Percentiles rank a stretch among this genome's conserved stretches.
Conservation (phyloP, 257 asterid species). For the Phtheirospermum japonicum region DNA sequence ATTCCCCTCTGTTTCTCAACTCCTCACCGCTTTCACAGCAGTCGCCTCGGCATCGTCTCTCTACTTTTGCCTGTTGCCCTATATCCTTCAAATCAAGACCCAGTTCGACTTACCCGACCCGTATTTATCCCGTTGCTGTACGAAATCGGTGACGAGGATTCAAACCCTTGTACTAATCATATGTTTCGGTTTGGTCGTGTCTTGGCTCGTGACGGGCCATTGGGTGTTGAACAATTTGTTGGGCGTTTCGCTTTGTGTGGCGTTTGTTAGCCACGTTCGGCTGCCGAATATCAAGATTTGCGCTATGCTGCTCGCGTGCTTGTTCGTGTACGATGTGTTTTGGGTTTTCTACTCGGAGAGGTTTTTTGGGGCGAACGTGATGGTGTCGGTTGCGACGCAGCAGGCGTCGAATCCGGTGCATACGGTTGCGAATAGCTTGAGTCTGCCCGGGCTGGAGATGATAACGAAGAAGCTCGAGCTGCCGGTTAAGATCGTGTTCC, state of each 20-base stretch:
- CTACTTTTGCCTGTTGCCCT: constrained; percentile 80
- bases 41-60: constrained; percentile 87
- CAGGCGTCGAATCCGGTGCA: constrained; percentile 91
- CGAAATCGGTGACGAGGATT: constrained; percentile 68
- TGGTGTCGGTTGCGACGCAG: constrained; percentile 96
- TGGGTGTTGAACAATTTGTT: constrained; percentile 88
- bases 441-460: constrained; percentile 87
- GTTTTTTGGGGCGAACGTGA: constrained; percentile 90
- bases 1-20: constrained; percentile 88
- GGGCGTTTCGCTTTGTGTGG: constrained; percentile 94
- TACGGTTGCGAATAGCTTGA: constrained; percentile 82
- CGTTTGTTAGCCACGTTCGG: constrained; percentile 97
- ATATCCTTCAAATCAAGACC: constrained; percentile 52
- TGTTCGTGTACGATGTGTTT: constrained; percentile 85
- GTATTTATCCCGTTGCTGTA: constrained; percentile 75
- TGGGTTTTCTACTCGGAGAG: constrained; percentile 98
- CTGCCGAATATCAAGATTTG: constrained; percentile 95
- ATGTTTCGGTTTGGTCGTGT: constrained; percentile 50
- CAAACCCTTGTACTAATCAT: constrained; percentile 53
- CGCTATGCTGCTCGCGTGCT: constrained; percentile 77
- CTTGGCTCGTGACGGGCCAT: constrained; percentile 90
- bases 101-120: constrained; percentile 76
- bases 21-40: constrained; percentile 86
- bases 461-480: constrained; percentile 84
- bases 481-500: constrained; percentile 95